Conservation (phyloP, 2,329 filamentous ascomycete species). For the Paracoccidioides brasiliensis region DNA sequence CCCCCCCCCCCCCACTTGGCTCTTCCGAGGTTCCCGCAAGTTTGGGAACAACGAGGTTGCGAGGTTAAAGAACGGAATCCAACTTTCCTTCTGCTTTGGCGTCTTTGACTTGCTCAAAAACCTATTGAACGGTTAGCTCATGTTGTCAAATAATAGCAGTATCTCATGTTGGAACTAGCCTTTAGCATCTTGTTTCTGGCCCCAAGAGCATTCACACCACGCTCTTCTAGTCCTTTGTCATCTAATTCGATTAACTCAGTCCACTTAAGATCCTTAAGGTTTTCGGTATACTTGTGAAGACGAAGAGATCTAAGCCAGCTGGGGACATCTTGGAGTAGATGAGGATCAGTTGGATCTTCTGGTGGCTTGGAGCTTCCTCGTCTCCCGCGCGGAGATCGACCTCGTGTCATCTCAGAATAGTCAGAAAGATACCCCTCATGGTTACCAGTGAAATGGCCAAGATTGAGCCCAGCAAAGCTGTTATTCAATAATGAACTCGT, state of each 20-base stretch:
- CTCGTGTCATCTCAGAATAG: slow-evolving; percentile 79
- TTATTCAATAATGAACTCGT: slow-evolving; percentile 56
- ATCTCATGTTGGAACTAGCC: slow-evolving; percentile 36
- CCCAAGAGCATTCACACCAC: slow-evolving; percentile 87
- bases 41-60: not conserved
- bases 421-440: slow-evolving; percentile 87
- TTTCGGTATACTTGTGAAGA: slow-evolving; percentile 97
- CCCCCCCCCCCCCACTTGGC: too few relatives aligned
- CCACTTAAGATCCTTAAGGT: slow-evolving; percentile 96
- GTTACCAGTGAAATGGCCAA: slow-evolving; percentile 59
- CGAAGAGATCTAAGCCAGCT: slow-evolving; percentile 89
- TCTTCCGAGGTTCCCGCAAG: not conserved
- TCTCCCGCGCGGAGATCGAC: slow-evolving; percentile 80
- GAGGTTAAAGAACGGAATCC: slow-evolving; percentile 20
- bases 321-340: slow-evolving; percentile 84
- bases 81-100: slow-evolving; percentile 64
- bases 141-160: not conserved
- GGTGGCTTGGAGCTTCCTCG: slow-evolving; percentile 93
- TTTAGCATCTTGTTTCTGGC: slow-evolving; percentile 97
- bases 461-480: slow-evolving; percentile 55
- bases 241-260: slow-evolving; percentile 82
- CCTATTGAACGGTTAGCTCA: slow-evolving; percentile 29
- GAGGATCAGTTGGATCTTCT: slow-evolving; percentile 88
- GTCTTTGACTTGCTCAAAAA: slow-evolving; percentile 91
- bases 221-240: slow-evolving; percentile 81